Conservation (phyloP, 1,139 yeast species). For the Geotrichum citri-aurantii region DNA sequence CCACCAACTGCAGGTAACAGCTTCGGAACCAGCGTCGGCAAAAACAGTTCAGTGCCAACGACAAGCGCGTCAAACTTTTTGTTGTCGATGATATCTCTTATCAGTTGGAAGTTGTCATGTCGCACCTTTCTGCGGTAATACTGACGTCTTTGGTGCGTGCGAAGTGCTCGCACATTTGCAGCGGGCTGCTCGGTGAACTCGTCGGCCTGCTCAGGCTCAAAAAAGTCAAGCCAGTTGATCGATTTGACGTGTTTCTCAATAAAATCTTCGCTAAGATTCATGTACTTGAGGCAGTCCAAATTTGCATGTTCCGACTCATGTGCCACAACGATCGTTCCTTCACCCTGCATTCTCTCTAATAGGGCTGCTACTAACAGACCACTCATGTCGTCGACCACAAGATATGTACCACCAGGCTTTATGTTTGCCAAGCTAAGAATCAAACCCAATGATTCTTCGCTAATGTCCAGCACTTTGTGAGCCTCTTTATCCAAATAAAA, state of each 20-base stretch:
- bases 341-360: slow-evolving; percentile 83
- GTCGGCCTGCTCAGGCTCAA: slow-evolving; percentile 65
- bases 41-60: slow-evolving; percentile 65
- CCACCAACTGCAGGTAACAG: slow-evolving; percentile 71
- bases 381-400: slow-evolving; percentile 86
- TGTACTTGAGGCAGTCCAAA: slow-evolving; percentile 59
- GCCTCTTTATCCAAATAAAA: slow-evolving; percentile 71
- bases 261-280: slow-evolving; percentile 50
- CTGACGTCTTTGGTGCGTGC: slow-evolving; percentile 57
- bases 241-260: slow-evolving; percentile 56
- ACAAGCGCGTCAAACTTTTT: slow-evolving; percentile 73
- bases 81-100: slow-evolving; percentile 48
- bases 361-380: slow-evolving; percentile 78
- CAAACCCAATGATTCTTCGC: slow-evolving; percentile 76
- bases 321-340: slow-evolving; percentile 67
- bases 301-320: slow-evolving; percentile 95
- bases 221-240: slow-evolving; percentile 70
- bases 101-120: slow-evolving; percentile 41
- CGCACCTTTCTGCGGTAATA: slow-evolving; percentile 61
- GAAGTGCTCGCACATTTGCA: slow-evolving; percentile 51
- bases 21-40: slow-evolving; percentile 57
- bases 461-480: slow-evolving; percentile 64
- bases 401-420: slow-evolving; percentile 81
- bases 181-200: slow-evolving; percentile 41
- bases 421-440: slow-evolving; percentile 73